Base-by-base conservation (phyloP, 495 filamentous ascomycete species). In the Penicillium crystallinum region DNA sequence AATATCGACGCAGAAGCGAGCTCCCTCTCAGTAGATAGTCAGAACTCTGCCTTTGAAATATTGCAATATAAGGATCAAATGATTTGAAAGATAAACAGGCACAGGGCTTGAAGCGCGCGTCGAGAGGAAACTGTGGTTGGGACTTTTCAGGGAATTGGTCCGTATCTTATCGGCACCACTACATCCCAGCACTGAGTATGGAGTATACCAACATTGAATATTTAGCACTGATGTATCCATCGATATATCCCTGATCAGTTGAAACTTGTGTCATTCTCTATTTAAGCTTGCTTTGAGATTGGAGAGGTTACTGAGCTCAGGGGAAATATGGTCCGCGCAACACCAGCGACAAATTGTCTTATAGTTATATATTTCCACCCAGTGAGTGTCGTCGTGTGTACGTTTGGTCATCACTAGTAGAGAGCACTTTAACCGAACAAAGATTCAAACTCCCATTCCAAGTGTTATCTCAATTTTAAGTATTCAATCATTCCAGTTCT, bases 401-500 rank as follows among this genome's bases (percentile, higher is more conserved):
- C n/a, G n/a, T n/a, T n/a, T n/a, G n/a, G n/a, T n/a, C n/a, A n/a
- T n/a, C n/a, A n/a, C n/a, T n/a, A n/a, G n/a, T n/a, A n/a, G n/a
- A n/a, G n/a, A n/a, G n/a, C n/a, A n/a, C n/a, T n/a, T n/a, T n/a
- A n/a, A n/a, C n/a, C 23, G 7, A 27, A 27, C 3, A 7, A 7
- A 15, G 27, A 17, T 31, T 29, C 19, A 1, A 55, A 55, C 40
- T 46, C 46, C 48, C 15, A 6, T 17, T 36, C n/a, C 34, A 15
- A n/a, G 6, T 33, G 12, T 22, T 30, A 51, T 41, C 30, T 38
- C 31, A 31, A 31, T 9, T 31, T 27, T 47, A 55, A 46, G 23
- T 48, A 41, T 55, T 19, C 30, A 47, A 46, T 55, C 33, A 49
- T 51, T 47, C 50, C 42, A 25, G 27, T 42, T 49, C 29, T 15